phyloP scores from a whole-genome alignment of 31 red algal genomes.

The Odonthalia washingtoniensis region DNA sequence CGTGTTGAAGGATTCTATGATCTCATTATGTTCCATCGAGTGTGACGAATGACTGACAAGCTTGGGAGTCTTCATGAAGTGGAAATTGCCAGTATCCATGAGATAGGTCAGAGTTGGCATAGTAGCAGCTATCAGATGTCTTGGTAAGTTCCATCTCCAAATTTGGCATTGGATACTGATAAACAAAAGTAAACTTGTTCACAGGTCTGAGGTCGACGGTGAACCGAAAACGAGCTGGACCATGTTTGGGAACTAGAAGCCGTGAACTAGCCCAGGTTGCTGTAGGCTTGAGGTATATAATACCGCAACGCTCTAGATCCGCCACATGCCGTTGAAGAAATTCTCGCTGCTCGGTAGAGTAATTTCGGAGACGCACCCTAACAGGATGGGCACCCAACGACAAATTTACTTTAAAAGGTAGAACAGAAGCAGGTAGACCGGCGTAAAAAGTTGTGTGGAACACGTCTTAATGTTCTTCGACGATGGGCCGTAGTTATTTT shows the following conservation, averaged over 20 bases:
- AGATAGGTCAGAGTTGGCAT: too few relatives aligned
- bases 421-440: not conserved
- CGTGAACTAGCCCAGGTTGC: not conserved
- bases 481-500: not conserved
- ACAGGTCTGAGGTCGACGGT: conserved; percentile 26
- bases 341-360: not conserved
- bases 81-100: too few relatives aligned
- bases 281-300: not conserved
- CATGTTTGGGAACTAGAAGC: not conserved
- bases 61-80: too few relatives aligned
- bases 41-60: too few relatives aligned
- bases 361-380: not conserved
- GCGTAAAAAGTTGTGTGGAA: not conserved
- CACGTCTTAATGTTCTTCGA: not conserved
- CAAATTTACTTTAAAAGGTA: not conserved
- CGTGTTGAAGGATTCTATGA: too few relatives aligned
- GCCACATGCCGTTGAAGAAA: not conserved
- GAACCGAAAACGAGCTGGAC: not conserved
- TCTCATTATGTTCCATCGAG: too few relatives aligned
- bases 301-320: not conserved
- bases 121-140: too few relatives aligned
- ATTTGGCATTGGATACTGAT: conserved; percentile 19
- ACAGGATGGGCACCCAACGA: not conserved
- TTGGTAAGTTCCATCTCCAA: conserved; percentile 1
- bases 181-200: not conserved